phyloP scores from a whole-genome alignment of 495 filamentous ascomycete species.

The Articulospora tetracladia region DNA sequence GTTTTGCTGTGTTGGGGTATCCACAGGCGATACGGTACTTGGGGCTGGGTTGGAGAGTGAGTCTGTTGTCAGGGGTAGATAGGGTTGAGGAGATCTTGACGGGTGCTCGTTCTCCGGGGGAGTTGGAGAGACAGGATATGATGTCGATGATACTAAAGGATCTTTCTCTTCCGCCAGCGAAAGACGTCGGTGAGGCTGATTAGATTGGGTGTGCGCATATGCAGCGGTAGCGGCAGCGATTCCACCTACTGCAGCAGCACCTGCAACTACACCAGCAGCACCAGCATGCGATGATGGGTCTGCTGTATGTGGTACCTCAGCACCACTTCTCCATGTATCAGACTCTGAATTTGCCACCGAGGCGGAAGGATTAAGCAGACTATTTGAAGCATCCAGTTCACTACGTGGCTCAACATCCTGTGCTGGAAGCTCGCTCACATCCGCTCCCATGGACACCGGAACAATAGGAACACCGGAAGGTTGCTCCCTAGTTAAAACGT shows the following conservation, averaged over 20 bases:
- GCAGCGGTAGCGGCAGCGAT: slow-evolving; percentile 6
- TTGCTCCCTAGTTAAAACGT: slow-evolving; percentile 12
- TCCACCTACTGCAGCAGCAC: slow-evolving; percentile 10
- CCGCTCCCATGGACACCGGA: too few species aligned
- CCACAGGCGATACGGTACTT: slow-evolving; percentile 12
- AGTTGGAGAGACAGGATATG: slow-evolving; percentile 25
- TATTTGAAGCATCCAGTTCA: background rate
- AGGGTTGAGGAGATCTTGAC: slow-evolving; percentile 19
- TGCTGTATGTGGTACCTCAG: background rate
- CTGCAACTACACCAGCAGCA: slow-evolving; percentile 2
- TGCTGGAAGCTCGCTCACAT: background rate
- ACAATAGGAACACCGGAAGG: background rate
- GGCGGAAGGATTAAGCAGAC: background rate
- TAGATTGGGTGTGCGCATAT: background rate
- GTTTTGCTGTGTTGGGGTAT: slow-evolving; percentile 2
- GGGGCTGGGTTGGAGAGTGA: slow-evolving; percentile 3
- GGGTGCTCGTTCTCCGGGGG: slow-evolving; percentile 38
- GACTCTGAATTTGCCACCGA: background rate
- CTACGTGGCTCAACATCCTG: background rate
- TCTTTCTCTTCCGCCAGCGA: slow-evolving; percentile 43
- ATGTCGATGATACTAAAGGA: slow-evolving; percentile 24
- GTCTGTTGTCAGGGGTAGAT: slow-evolving; percentile 4
- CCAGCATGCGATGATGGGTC: background rate
- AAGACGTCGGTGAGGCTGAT: slow-evolving; percentile 8
- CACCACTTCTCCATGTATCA: background rate